Evolutionary conservation across 2,329 filamentous ascomycete genomes (phyloP), one percentile per base, ranked within the genome.

Genomic region (Penicillium rolfsii): DNA sequence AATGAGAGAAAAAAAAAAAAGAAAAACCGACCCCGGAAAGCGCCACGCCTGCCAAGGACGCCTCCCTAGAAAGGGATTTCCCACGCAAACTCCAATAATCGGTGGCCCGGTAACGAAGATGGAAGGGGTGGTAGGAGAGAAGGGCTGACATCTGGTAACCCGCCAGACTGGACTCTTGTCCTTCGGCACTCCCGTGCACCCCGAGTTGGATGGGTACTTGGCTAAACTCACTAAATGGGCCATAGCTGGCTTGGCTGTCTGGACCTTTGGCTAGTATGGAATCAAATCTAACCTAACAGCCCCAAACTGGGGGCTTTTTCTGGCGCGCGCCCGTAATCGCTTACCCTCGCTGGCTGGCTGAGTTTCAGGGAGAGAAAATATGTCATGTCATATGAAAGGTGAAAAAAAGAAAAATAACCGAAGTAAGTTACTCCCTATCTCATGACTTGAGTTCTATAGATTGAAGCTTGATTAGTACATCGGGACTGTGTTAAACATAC

Each of bases 301-400:
- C 45, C 24, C 24, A 6, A 16, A n/a, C 28, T 46, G 43, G 5
- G 24, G 24, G 43, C 43, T 46, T 46, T 7, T 4, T 52, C 9
- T 45, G 54, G 57, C 40, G 28, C 28, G 26, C 36, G 24, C 33
- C 52, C 58, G 45, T 58, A 58, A 33, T 53, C 61, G 55, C 24
- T 52, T 48, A 14, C 11, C 41, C 19, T 36, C 28, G n/a, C 24
- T 56, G 33, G 35, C 19, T 40, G 50, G 48, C 48, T 50, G 28
- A n/a, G 9, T 35, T 14, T 16, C 14, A 22, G 45, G 1, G 14
- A 30, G 46, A 49, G 28, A 30, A 8, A 46, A 46, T 46, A 5
- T 46, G 45, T 30, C 43, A 30, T 30, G 45, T 48, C 45, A 48
- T 48, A 48, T 48, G 26, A n/a, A 28, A 30, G 19, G 35, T 36